Percentiles rank a stretch among this genome's conserved stretches.
Evolutionary conservation across 805 yeast species (phyloP).

Genomic region (Starmera pachycereana): DNA sequence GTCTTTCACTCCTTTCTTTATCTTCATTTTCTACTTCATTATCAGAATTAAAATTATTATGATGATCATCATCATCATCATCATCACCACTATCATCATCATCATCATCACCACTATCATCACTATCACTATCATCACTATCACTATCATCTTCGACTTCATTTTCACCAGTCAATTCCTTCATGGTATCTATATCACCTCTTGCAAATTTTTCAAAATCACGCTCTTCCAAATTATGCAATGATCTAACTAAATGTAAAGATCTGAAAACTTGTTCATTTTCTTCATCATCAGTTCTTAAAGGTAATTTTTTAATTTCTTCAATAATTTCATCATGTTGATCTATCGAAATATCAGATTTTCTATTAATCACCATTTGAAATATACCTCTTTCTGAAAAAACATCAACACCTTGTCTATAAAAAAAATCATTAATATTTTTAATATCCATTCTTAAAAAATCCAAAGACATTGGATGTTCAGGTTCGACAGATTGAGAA

Average conservation of each 20-base stretch:
- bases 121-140: constrained; percentile 12
- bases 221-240: constrained; percentile 81
- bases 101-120: constrained; percentile 18
- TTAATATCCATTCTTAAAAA: constrained; percentile 96
- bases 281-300: constrained; percentile 41
- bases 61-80: constrained; percentile 20
- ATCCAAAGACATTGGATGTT: constrained; percentile 93
- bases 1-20: constrained; percentile 35
- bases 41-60: too few relatives aligned
- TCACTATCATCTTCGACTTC: constrained; percentile 8
- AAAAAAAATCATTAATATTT: constrained; percentile 84
- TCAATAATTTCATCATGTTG: constrained; percentile 27
- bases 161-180: constrained; percentile 39
- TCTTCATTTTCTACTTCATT: constrained; percentile 26
- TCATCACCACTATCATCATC: constrained; percentile 22
- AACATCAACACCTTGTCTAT: constrained; percentile 59
- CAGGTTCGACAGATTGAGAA: constrained; percentile 95
- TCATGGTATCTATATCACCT: constrained; percentile 75
- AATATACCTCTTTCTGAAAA: constrained; percentile 78
- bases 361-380: constrained; percentile 60
- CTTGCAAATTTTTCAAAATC: constrained; percentile 72
- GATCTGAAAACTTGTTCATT: constrained; percentile 76
- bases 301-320: constrained; percentile 41
- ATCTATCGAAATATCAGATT: constrained; percentile 24
- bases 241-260: constrained; percentile 62